Base-by-base conservation (phyloP, 148 eudicot genomes). In the Chenopodium formosanum region DNA sequence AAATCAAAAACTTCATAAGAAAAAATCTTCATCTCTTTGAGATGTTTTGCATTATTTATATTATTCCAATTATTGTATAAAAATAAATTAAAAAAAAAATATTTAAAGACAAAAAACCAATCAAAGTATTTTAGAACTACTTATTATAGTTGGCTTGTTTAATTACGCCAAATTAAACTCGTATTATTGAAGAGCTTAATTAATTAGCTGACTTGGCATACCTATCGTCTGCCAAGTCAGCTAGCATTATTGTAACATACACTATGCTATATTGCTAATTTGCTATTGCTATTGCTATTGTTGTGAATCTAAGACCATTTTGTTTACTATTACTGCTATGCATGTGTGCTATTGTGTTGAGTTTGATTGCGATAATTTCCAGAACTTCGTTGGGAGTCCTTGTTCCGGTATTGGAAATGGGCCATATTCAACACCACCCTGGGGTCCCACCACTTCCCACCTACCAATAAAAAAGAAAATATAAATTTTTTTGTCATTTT, bases 361-460 rank as follows among this genome's bases (percentile, higher is more conserved):
- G 22, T 2, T 46, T 23, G 27, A 20, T 63, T 44, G 76, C 16
- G 80, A 74, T 31, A 67, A 77, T 87, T 83, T 90, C 88, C 89
- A 86, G 73, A 90, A 91, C 79, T 79, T 90, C 76, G 91, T 91
- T 25, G 92, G 95, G 65, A 94, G 88, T 64, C 98, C 98, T 47
- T 86, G 81, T 44, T 82, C 83, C 48, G 98, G 98, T 52, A 94
- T 80, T 27, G 94, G 97, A 79, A 94, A 94, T 79, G 98, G 98
- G 63, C 89, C 80, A 64, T 92, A 89, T 82, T 89, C 85, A 29
- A 89, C 82, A 73, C 87, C 88, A 76, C 73, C 80, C 10, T 81
- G 74, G 32, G 91, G 78, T 53, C 91, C 97, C 79, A 85, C 89
- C 77, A 90, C 84, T 85, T 89, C 87, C 94, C 97, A 94, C 86